phyloP scores from a whole-genome alignment of 2,329 filamentous ascomycete genomes.

The Ophiostoma himal-ulmi region DNA sequence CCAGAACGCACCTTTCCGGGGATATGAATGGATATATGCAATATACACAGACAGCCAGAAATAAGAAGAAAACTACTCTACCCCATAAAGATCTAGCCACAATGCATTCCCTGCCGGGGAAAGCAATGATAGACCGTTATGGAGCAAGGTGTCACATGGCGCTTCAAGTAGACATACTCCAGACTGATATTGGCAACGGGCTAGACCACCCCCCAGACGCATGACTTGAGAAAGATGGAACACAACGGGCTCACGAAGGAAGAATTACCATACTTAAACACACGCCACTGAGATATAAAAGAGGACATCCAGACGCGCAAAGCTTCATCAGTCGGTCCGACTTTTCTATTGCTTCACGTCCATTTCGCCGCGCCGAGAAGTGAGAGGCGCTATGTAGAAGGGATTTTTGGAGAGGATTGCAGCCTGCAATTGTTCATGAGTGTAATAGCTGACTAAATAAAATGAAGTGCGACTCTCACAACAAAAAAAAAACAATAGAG shows the following conservation, averaged over 20 bases:
- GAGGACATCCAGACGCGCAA: not conserved
- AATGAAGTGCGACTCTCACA: not conserved
- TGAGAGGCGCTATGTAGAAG: not conserved
- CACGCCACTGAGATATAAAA: not conserved
- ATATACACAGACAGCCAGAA: not conserved
- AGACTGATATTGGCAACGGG: not conserved
- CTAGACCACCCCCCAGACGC: not conserved
- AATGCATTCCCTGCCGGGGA: not conserved
- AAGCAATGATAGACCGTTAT: not conserved
- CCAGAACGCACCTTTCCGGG: not conserved
- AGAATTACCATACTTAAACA: not conserved
- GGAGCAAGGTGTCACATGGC: not conserved
- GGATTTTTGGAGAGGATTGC: not conserved
- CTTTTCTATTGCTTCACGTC: not conserved
- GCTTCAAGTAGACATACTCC: not conserved
- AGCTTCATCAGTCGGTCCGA: slow-evolving; percentile 2
- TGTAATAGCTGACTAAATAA: no score
- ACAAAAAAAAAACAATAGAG: not conserved
- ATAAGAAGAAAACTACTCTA: not conserved
- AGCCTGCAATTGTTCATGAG: not conserved
- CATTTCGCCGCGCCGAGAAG: slow-evolving; percentile 6
- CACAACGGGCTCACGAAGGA: not conserved
- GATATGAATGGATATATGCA: not conserved
- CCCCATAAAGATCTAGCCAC: not conserved
- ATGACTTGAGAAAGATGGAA: not conserved